Base-by-base conservation (phyloP, 768 basidiomycete species). In the Boletus barrowsii region DNA sequence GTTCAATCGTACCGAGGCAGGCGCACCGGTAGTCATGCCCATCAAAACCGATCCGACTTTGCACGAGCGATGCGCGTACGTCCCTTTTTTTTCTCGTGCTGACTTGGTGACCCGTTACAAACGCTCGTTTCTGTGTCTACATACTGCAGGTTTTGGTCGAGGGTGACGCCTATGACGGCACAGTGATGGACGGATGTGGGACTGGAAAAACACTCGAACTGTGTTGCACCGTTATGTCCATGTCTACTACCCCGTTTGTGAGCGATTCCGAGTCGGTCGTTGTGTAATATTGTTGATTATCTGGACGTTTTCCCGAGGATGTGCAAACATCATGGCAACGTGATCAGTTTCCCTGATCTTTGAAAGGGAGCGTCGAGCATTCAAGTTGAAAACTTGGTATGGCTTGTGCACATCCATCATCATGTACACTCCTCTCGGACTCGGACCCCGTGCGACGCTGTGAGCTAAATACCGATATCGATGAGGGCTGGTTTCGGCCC, bases 11-110 rank as follows among this genome's bases (percentile, higher is more conserved):
- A 62, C 56, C 0, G 55, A 53, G 17, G 37, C 15, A 1, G 56
- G 46, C 10, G 44, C 5, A 1, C 59, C 59, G 2, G 37, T 40
- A 5, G 30, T 64, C 3, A 5, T 1, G 22, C 56, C 57, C 3
- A 36, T 48, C 32, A 18, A 18, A 15, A 57, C 55, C 0, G 60
- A 64, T 39, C 40, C 29, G 3, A 13, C 1, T 3, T 4, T 49
- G 32, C n/a, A 17, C 1, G 14, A 20, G 5, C 55, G 62, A 53
- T 63, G 62, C 54, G 46, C 49, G 59, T 64, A 47, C 10, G 59
- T 55, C 13, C 24, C 14, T 35, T 35, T 35, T 32, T 33, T 35
- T 35, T 35, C 33, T 7, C 13, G 33, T 35, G 33, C 33, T 35
- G 33, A 35, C 33, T 35, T 35, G 33, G 33, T 10, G 33, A 13